Evolutionary conservation across 495 filamentous ascomycete genomes (phyloP), one percentile per base, ranked within the genome.

Genomic region (Thozetella sp.): DNA sequence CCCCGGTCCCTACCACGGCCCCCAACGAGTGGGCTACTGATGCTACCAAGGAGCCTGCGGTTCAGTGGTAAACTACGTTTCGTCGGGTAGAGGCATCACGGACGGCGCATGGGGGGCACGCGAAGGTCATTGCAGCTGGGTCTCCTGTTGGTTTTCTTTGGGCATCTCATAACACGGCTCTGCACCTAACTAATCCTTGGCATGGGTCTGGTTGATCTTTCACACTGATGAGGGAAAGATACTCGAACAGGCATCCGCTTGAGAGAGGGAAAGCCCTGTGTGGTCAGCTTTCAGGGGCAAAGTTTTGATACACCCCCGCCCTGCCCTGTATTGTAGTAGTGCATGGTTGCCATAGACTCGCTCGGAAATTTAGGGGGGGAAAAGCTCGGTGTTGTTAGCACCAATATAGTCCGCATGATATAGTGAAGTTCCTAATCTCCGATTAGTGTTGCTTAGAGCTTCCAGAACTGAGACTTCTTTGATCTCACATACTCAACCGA

Each of bases 211-310:
- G 84, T 83, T 88, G 81, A 84, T 76, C 78, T n/a, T 48, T 48
- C 43, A 87, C 86, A 85, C 92, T 95, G 81, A 97, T 89, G 93
- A 97, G 91, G 93, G 93, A 97, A 97, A 97, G 93, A 97, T 91
- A 95, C 86, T 81, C 76, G 67, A 65, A 55, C 66, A 62, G 54
- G 63, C 59, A 55, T 58, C 54, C 66, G 67, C 71, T 66, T 64
- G 73, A 58, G 66, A 74, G 85, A 89, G 91, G 91, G 93, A 97
- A 97, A 91, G 93, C 93, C 93, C 91, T 96, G 92, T 92, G 86
- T 85, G 75, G 73, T 76, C 73, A 72, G 64, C 66, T 79, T 78
- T 77, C 79, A 69, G 78, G 76, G 72, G 80, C 80, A 82, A 83
- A 60, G 83, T 75, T 74, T 78, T 82, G 43, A 48, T 15, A 48